Evolutionary conservation across 345 rosid species (phyloP), one percentile per base, ranked within the genome.

Genomic region (Brassica rapa): DNA sequence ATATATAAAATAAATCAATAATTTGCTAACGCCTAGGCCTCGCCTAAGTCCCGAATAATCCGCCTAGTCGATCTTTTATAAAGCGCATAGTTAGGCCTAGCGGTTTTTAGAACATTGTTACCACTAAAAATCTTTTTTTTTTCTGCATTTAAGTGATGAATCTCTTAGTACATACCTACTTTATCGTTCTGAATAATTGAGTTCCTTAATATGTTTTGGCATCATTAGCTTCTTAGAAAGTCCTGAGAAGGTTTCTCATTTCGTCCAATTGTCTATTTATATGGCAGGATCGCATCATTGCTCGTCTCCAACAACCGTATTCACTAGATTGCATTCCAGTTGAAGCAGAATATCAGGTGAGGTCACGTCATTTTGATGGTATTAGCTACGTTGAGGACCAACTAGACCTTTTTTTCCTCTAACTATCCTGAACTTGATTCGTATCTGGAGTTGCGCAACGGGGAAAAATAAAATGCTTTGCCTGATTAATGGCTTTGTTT

Each of bases 251-350:
- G 1, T 62, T 23, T 46, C 9, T 21, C 7, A 39, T 62, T 71
- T 19, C 21, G 14, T 60, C 46, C 51, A 59, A 37, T 37, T 69
- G 8, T 29, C 27, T 62, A 33, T 37, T 70, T 29, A 25, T 51
- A 15, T 82, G 62, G 76, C 86, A 96, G 98, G 98, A 96, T 75
- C 97, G 97, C 39, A 96, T 96, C 77, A 93, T 96, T 78, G 93
- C 98, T 81, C 96, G 99, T 73, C 95, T 96, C 63, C 99, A 91
- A 81, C 99, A 96, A 81, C 97, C 98, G 7, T 96, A 96, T 85
- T 96, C 99, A 0, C 85, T 96, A 37, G 98, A 96, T 76, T 96
- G 99, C 82, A 96, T 96, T 84, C 99, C 99, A 3, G 97, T 96
- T 60, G 99, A 93, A 89, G 99, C 99, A 63, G 98, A 96, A 80